Base-by-base conservation (phyloP, 192 early-diverging fungal species). In the Thoreauomyces humboldtii region DNA sequence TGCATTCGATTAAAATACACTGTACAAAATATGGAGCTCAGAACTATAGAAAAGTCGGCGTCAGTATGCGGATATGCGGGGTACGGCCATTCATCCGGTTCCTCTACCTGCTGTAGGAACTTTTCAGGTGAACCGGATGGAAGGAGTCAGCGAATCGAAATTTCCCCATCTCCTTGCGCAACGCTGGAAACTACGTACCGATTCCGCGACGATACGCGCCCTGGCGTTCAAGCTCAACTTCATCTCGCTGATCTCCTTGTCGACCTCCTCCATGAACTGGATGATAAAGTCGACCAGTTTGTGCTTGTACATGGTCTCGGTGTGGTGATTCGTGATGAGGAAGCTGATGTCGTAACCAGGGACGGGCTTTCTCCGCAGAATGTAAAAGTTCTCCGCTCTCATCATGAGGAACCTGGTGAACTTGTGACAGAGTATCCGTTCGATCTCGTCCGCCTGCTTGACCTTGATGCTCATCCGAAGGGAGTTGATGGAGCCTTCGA, bases 211-310 rank as follows among this genome's bases (percentile, higher is more conserved):
- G 45, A 89, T 91, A 76, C 93, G 88, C 0, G 90, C 93, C 48
- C 94, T 81, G 29, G 91, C 85, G 71, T 97, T 97, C 56, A 98
- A 77, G 70, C 88, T 91, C 66, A 98, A 81, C 78, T 96, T 95
- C 92, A 97, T 96, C 73, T 96, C 94, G 69, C 90, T 93, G 67
- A 98, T 98, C 71, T 98, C 96, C 81, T 93, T 95, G 77, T 98
- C 96, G 19, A 98, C 96, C 62, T 95, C 96, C 72, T 98, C 96
- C 96, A 98, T 98, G 70, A 98, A 98, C 79, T 96, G 90, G 53
- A 98, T 88, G 67, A 96, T 93, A 75, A 98, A 98, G 78, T 98
- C 96, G 11, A 98, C 96, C 67, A 98, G 77, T 76, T 98, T 98
- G 84, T 98, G 94, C 83, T 96, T 96, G 75, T 86, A 93, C 96